Evolutionary conservation across 306 rosid species (phyloP).

Genomic region (Quercus suber): DNA sequence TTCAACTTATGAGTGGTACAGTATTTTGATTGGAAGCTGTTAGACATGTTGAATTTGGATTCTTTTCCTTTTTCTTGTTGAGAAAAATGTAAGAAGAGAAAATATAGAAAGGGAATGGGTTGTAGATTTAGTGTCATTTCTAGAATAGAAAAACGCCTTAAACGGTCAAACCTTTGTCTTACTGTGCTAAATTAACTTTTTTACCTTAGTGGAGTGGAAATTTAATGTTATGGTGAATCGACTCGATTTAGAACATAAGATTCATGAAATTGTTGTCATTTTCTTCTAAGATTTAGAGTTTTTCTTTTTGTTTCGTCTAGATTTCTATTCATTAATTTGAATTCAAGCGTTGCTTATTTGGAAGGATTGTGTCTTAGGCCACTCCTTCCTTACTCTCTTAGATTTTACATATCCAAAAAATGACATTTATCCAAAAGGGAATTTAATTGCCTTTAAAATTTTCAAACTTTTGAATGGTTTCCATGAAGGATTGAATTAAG

Average conservation of each 20-base stretch:
- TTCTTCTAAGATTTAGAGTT: neutral
- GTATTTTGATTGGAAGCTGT: conserved; percentile 16
- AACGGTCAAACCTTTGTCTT: neutral
- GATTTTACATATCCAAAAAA: neutral
- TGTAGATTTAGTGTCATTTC: conserved; percentile 1
- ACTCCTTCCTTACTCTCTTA: neutral
- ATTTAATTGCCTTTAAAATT: conserved; percentile 13
- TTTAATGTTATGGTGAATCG: neutral
- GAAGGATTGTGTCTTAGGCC: neutral
- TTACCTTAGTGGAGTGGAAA: neutral
- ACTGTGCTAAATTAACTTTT: neutral
- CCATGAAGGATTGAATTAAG: conserved; percentile 43
- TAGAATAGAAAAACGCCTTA: neutral
- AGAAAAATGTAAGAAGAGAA: conserved; percentile 12
- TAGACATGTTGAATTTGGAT: conserved; percentile 8
- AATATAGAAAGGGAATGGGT: neutral
- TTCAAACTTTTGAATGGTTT: conserved; percentile 16
- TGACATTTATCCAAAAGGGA: neutral
- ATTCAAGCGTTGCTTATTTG: neutral
- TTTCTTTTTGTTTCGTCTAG: too few species aligned
- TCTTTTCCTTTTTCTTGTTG: neutral
- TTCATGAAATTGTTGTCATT: conserved; percentile 13
- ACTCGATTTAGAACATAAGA: conserved; percentile 3
- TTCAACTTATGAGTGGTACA: conserved; percentile 3
- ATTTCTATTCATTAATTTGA: neutral